These are phyloP conservation scores for Zygoascus sp. DNA, from an alignment of 1,139 yeast genomes.

Conservation along the genomic window DNA sequence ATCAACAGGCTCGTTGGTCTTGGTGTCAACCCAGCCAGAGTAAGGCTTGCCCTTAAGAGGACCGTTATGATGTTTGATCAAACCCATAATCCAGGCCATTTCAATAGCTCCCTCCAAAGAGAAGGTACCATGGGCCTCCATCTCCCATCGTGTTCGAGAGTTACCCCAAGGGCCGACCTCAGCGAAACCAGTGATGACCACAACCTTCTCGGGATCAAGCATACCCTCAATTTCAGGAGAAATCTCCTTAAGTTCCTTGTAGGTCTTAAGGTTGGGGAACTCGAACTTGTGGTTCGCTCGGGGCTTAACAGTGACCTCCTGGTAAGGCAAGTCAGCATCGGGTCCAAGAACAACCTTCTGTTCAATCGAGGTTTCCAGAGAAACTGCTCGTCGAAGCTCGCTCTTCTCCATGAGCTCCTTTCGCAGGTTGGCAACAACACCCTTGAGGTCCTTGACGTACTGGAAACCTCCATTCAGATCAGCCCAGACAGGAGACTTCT, in stretches of 20 bases:
- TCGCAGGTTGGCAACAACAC: slow-evolving; percentile 76
- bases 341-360: slow-evolving; percentile 91
- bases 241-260: slow-evolving; percentile 63
- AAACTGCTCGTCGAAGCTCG: slow-evolving; percentile 92
- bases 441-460: slow-evolving; percentile 86
- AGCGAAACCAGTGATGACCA: slow-evolving; percentile 94
- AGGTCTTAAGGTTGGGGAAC: slow-evolving; percentile 82
- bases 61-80: slow-evolving; percentile 91
- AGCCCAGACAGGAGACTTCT: slow-evolving; percentile 92
- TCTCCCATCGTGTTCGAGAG: slow-evolving; percentile 98
- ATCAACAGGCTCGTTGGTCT: slow-evolving; percentile 87
- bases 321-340: slow-evolving; percentile 79
- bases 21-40: slow-evolving; percentile 96
- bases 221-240: slow-evolving; percentile 79
- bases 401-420: slow-evolving; percentile 77
- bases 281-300: slow-evolving; percentile 92
- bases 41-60: slow-evolving; percentile 81
- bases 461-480: slow-evolving; percentile 99
- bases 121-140: slow-evolving; percentile 93
- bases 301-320: slow-evolving; percentile 73
- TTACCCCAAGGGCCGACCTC: slow-evolving; percentile 99
- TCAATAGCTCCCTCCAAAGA: slow-evolving; percentile 98
- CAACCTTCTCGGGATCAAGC: slow-evolving; percentile 84
- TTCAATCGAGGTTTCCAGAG: slow-evolving; percentile 87
- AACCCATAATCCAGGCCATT: slow-evolving; percentile 99